Base-by-base conservation (phyloP, 2,329 filamentous ascomycete genomes). In the Epichloe sylvatica region DNA sequence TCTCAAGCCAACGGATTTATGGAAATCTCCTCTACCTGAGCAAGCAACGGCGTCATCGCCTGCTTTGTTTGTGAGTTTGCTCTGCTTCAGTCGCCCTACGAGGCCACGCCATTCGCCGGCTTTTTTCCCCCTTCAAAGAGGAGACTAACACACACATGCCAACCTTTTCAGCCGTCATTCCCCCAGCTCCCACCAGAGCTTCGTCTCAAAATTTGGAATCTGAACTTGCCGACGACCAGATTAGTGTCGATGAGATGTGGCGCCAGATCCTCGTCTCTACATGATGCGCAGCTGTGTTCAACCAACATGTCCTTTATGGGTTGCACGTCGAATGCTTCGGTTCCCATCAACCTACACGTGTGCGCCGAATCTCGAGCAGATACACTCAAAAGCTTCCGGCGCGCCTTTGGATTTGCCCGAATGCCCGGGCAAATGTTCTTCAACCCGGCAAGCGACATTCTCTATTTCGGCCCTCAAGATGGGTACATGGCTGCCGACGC, bases 351-450 rank as follows among this genome's bases (percentile, higher is more conserved):
- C 57, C 67, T 75, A 36, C 69, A 74, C 52, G 64, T 62, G 47
- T 74, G 71, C 57, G 59, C 61, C 51, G 73, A 76, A 57, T 71
- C 72, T 15, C 71, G 73, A 37, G 46, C 51, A 49, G 70, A 74
- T 53, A 66, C 71, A 3, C 54, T 70, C 45, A 67, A 67, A 53
- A 59, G 58, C 23, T 74, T 74, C 53, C 54, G 49, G 12, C 65
- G 61, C 37, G 60, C 62, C 50, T 73, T 75, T 51, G 68, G 69
- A 51, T 66, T 71, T 45, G 66, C 65, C 35, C 63, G 67, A 21
- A 62, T 62, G 2, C 64, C 66, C 5, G 69, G 70, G 33, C 64
- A 65, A 45, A 59, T 74, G 34, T 66, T 67, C 53, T 69, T 76
- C 55, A 67, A 70, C 52, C 61, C 65, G 0, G 47, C 55, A 13